Evolutionary conservation across 2,329 filamentous ascomycete species (phyloP).

Genomic region (Apiospora pterosperma): DNA sequence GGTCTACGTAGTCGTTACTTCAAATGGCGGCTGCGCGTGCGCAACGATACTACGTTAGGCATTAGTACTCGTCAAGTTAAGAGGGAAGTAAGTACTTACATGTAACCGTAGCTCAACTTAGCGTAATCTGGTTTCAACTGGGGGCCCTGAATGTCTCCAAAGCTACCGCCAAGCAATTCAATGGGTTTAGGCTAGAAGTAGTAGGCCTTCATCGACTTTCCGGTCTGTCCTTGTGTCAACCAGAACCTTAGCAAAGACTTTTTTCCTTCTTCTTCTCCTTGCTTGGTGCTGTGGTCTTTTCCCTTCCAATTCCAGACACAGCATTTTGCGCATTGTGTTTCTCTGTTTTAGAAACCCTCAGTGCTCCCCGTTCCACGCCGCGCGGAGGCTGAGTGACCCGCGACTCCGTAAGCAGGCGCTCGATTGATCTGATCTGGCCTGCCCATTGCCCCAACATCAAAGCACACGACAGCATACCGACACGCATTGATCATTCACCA

Average conservation of each 20-base stretch:
- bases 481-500: slow-evolving; percentile 14
- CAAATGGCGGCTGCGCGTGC: not conserved
- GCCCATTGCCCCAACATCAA: not conserved
- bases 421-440: not conserved
- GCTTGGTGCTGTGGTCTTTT: not conserved
- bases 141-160: not conserved
- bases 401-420: not conserved
- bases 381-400: not conserved
- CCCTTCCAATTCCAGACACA: not conserved
- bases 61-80: too few species aligned
- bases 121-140: not conserved
- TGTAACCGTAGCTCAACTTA: not conserved
- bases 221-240: not conserved
- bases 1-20: too few species aligned
- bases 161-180: not conserved
- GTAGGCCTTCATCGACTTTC: not conserved
- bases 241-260: not conserved
- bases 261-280: too few species aligned
- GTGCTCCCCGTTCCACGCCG: not conserved
- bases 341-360: not conserved
- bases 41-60: too few species aligned
- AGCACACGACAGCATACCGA: not conserved
- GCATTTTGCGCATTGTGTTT: not conserved
- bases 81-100: too few species aligned
- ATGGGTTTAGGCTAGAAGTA: not conserved